Base-by-base conservation (phyloP, 768 basidiomycete genomes). In the Cyclocybe aegerita region DNA sequence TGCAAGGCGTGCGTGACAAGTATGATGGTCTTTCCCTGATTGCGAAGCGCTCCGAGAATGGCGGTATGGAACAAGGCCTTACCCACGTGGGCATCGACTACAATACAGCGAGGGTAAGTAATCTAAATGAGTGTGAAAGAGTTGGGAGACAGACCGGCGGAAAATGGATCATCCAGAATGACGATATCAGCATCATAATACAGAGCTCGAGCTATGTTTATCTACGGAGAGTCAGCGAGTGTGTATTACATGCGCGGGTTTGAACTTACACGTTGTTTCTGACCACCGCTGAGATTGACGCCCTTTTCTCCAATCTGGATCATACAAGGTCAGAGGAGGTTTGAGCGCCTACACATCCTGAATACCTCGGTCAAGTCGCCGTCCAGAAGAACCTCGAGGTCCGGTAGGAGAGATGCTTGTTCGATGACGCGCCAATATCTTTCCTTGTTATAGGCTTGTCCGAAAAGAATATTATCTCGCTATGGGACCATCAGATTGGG, bases 1-100 rank as follows among this genome's bases (percentile, higher is more conserved):
- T 95, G 90, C 11, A 94, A 72, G 1, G 88, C 90, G 64, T 93
- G 90, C 0, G 93, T 95, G 33, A 93, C 90, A 51, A 95, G 80
- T 42, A 95, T 75, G 17, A 88, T 79, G 2, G 92, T 91, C 64
- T 89, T 90, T 40, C 77, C 79, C 14, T 53, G 55, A 45, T 62
- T 57, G 7, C 66, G 62, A 43, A 69, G 62, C 10, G 62, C 73
- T 0, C 68, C 68, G 8, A 82, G 54, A 58, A 89, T 83, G n/a
- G 83, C 86, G 47, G 81, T 75, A 39, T 80, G 72, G 63, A 90
- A 88, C 1, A 90, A 72, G 7, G 80, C 72, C 58, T 81, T 80
- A 1, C 85, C 86, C 43, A 90, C 88, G 57, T 90, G 86, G 1
- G 86, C 85, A 59, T 89, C 87, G 44, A 89, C 83, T 82, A 40